Base-by-base conservation (phyloP, 495 filamentous ascomycete species). In the Chaetomium cochliodes region DNA sequence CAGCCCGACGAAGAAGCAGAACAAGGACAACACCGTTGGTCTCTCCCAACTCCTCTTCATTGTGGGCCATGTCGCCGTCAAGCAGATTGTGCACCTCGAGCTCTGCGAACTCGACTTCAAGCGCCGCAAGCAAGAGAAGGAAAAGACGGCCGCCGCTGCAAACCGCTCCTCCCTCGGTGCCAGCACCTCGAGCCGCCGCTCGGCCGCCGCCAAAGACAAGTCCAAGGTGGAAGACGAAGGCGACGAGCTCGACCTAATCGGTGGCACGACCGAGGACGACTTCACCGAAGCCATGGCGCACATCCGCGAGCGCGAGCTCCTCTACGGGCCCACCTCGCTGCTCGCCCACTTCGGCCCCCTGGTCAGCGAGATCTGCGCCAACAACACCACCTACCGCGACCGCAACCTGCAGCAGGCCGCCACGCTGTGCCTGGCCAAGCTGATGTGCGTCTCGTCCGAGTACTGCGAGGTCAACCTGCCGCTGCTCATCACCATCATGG, bases 71-170 rank as follows among this genome's bases (percentile, higher is more conserved):
- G 91, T 97, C 63, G 93, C 93, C 33, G 92, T 98, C 77, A 98
- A 98, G 75, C 94, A 99, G 70, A 99, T 98, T 64, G 94, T 99
- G n/a, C 96, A 99, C 74, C 82, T 99, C n/a, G 94, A 99, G 67
- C 83, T 98, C 2, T 93, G 92, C 76, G 94, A 99, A 72, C 84
- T 93, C 44, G 94, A 99, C 74, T 99, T 99, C 78, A 99, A 99
- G 78, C 86, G 93, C 28, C 84, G 92, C 61, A 99, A 98, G 78
- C 91, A 90, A 16, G 94, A 96, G 68, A 92, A 93, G 65, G 94
- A 98, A 74, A 97, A 93, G 77, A 88, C 81, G 52, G 76, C 79
- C 3, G 74, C 76, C 9, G 73, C 78, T 4, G 52, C 16, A 0
- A 71, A 76, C 25, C 63, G 64, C 20, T 37, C 63, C 18, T 65